Evolutionary conservation across 2,329 filamentous ascomycete species (phyloP), one percentile per base, ranked within the genome.

Genomic region (Rosellinia necatrix): DNA sequence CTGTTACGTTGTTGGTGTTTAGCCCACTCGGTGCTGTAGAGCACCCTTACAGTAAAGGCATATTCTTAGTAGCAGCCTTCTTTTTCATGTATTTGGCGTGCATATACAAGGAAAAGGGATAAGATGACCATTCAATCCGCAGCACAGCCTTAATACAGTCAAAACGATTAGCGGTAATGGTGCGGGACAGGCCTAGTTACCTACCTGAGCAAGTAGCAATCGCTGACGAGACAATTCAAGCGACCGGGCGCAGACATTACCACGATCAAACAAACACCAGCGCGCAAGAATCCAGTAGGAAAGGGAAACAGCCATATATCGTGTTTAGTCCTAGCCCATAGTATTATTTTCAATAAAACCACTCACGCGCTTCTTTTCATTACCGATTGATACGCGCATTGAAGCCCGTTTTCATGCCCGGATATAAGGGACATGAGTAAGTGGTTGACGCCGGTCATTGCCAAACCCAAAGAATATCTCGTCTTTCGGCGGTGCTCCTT

Each of bases 401-500:
- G 12, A 24, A 25, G 27, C 10, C 19, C 22, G n/a, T 8, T 13
- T 3, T 24, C 19, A 48, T 48, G 21, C 22, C 17, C 24, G 25
- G 8, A 38, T 12, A 40, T 25, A 22, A 19, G 25, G 9, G 21
- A 13, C 4, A 3, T 4, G n/a, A 37, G 30, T 22, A 25, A 19
- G 37, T 25, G 21, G 22, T 21, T 29, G 13, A 29, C 34, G 37
- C 40, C 35, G 29, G 13, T 65, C 59, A 51, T 62, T 41, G 7
- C 60, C 60, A 44, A 69, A 70, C 3, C 76, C 76, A 30, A 69
- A 74, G 71, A 78, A 81, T 1, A 72, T 70, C 40, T 75, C 75
- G 63, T 84, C 81, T 27, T 76, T 74, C 1, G 81, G 81, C 19
- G 74, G 72, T 6, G 74, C 75, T 0, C 82, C 82, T 64, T 71